These are phyloP conservation scores for Chlorophyllum brunneum DNA, from an alignment of 768 basidiomycete species.

Conservation along the genomic window DNA sequence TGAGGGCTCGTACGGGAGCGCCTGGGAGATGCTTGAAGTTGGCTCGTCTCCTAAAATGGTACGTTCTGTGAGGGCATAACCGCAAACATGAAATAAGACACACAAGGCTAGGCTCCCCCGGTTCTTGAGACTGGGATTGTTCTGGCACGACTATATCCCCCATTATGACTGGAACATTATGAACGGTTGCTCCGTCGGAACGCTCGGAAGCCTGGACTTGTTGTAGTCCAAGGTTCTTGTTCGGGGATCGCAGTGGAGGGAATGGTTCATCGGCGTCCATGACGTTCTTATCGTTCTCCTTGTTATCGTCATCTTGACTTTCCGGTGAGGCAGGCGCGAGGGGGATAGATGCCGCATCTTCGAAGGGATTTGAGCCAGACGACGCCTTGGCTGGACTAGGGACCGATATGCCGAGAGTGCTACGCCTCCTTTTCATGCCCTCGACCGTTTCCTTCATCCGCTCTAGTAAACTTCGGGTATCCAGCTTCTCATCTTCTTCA, in stretches of 20 bases:
- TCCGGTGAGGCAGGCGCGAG: background rate
- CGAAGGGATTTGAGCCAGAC: background rate
- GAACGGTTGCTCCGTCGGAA: background rate
- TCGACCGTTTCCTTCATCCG: conserved; percentile 48
- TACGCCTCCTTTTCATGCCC: conserved; percentile 42
- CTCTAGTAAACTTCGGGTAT: conserved; percentile 40
- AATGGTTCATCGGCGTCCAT: conserved; percentile 14
- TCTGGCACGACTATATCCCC: conserved; percentile 7
- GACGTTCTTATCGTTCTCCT: conserved; percentile 4
- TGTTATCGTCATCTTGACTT: background rate
- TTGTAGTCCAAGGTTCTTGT: background rate
- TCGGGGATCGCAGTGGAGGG: background rate
- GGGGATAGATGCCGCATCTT: background rate
- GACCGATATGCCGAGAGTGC: conserved; percentile 19
- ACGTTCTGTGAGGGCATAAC: background rate
- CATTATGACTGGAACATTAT: conserved; percentile 11
- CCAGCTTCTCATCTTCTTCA: conserved; percentile 32
- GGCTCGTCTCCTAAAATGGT: background rate
- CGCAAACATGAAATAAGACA: background rate
- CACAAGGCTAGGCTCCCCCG: background rate
- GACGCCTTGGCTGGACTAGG: conserved; percentile 6
- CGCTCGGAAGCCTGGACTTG: conserved; percentile 1
- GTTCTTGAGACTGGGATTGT: background rate
- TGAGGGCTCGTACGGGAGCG: conserved; percentile 4
- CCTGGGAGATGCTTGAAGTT: background rate